Conservation (phyloP, 2,329 filamentous ascomycete species). For the Botrytis byssoidea region DNA sequence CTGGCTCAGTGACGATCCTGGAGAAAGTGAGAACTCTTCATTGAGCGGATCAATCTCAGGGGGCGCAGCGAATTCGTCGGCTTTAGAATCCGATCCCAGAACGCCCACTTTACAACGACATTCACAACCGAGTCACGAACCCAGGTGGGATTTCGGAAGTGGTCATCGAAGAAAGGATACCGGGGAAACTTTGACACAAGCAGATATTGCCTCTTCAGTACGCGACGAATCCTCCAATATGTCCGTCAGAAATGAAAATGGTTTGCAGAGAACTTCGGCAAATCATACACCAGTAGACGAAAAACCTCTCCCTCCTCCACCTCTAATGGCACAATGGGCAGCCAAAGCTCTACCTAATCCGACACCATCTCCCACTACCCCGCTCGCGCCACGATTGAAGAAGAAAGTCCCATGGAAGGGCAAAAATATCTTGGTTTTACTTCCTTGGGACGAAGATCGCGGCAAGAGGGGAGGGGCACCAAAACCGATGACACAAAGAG, state of each 20-base stretch:
- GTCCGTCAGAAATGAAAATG: slow-evolving; percentile 29
- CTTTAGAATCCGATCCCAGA: slow-evolving; percentile 33
- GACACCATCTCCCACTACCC: slow-evolving; percentile 36
- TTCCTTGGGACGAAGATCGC: slow-evolving; percentile 66
- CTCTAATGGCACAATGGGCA: slow-evolving; percentile 29
- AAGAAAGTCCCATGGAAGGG: slow-evolving; percentile 75
- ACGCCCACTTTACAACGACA: slow-evolving; percentile 38
- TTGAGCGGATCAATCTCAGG: slow-evolving; percentile 63
- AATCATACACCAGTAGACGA: slow-evolving; percentile 38
- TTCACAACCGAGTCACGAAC: slow-evolving; percentile 29
- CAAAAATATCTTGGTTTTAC: slow-evolving; percentile 68
- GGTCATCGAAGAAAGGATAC: slow-evolving; percentile 39
- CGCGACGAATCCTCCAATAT: slow-evolving; percentile 24
- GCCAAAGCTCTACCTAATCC: slow-evolving; percentile 24
- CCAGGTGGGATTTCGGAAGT: slow-evolving; percentile 22
- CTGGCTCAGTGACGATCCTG: slow-evolving; percentile 79
- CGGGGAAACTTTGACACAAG: slow-evolving; percentile 37
- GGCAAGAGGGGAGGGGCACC: slow-evolving; percentile 56
- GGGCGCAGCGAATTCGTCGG: slow-evolving; percentile 49
- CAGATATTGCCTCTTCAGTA: slow-evolving; percentile 32
- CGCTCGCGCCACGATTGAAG: slow-evolving; percentile 56
- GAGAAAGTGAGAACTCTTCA: slow-evolving; percentile 73
- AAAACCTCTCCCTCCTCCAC: slow-evolving; percentile 42
- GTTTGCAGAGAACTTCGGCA: slow-evolving; percentile 27
- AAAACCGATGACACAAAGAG: slow-evolving; percentile 53